These are phyloP conservation scores for Nigrospora sphaerica DNA, from an alignment of 2,329 filamentous ascomycete genomes.

Conservation along the genomic window DNA sequence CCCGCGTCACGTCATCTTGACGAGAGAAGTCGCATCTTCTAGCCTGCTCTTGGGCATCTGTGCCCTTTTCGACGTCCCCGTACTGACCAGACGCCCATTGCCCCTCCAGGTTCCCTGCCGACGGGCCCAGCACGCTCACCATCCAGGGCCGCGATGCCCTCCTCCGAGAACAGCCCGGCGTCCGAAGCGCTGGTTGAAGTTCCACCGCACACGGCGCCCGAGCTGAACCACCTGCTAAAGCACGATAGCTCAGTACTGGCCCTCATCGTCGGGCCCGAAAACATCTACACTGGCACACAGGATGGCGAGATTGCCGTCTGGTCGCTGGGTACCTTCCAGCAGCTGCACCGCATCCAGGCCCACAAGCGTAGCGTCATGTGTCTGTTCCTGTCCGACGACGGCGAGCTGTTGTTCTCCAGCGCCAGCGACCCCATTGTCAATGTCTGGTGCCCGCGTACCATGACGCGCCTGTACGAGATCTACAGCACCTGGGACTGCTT, in stretches of 20 bases:
- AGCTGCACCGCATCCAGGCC: constrained; percentile 70
- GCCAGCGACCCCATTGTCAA: constrained; percentile 92
- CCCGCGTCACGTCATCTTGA: too few relatives aligned
- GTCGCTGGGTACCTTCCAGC: constrained; percentile 82
- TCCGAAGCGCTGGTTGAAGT: neutral
- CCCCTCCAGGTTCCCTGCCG: too few relatives aligned
- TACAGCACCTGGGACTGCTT: constrained; percentile 88
- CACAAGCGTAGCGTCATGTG: constrained; percentile 89
- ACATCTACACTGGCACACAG: constrained; percentile 88
- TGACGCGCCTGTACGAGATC: constrained; percentile 77
- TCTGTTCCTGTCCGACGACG: constrained; percentile 70
- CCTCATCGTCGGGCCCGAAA: constrained; percentile 70
- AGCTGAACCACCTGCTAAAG: constrained; percentile 65
- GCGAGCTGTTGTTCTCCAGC: constrained; percentile 77
- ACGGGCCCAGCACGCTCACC: too few relatives aligned
- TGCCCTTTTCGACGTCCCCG: too few relatives aligned
- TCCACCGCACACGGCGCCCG: constrained; percentile 33
- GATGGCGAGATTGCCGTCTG: constrained; percentile 90
- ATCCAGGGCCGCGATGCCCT: too few relatives aligned
- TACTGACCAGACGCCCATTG: too few relatives aligned
- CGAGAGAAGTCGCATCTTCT: too few relatives aligned
- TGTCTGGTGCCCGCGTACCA: constrained; percentile 76
- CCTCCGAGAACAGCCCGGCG: too few relatives aligned
- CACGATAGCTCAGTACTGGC: constrained; percentile 77
- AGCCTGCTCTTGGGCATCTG: too few relatives aligned